A percentile compares a stretch with the other conserved stretches of the same genome.
Evolutionary conservation across 2,329 filamentous ascomycete species (phyloP).

Genomic region (Aureobasidium melanogenum): DNA sequence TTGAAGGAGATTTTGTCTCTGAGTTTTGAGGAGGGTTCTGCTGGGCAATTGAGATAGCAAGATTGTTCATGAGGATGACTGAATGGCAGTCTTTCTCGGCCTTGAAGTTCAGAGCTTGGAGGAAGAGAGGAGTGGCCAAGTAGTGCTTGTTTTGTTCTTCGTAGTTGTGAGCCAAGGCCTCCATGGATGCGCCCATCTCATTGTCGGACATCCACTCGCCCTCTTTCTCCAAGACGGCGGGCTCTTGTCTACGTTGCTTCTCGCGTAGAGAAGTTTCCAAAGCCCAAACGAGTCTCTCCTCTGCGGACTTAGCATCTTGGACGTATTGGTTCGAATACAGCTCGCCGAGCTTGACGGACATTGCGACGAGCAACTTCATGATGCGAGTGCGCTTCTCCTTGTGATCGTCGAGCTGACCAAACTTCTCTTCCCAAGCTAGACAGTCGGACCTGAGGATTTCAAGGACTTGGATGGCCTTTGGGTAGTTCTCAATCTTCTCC

Average conservation of each 20-base stretch:
- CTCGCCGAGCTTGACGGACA: conserved; percentile 76
- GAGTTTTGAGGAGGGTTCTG: conserved; percentile 38
- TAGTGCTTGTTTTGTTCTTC: conserved; percentile 65
- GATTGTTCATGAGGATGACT: conserved; percentile 78
- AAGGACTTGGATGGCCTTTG: conserved; percentile 64
- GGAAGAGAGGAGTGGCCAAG: conserved; percentile 74
- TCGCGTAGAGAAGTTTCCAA: conserved; percentile 74
- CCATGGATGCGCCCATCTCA: conserved; percentile 54
- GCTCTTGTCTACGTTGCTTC: conserved; percentile 53
- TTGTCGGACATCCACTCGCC: conserved; percentile 61
- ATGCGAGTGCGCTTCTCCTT: conserved; percentile 49
- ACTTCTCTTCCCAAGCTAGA: conserved; percentile 39
- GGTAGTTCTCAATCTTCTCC: conserved; percentile 64
- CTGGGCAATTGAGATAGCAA: conserved; percentile 64
- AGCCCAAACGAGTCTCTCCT: conserved; percentile 68
- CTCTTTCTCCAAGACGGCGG: conserved; percentile 57
- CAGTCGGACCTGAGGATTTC: conserved; percentile 68
- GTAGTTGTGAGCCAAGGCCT: conserved; percentile 69
- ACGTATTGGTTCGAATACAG: conserved; percentile 72
- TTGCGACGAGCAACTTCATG: conserved; percentile 63
- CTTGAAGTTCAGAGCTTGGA: conserved; percentile 70
- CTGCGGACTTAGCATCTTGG: conserved; percentile 62
- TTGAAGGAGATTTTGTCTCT: conserved; percentile 21
- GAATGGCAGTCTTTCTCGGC: conserved; percentile 61
- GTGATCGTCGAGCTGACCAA: conserved; percentile 32